phyloP scores from a whole-genome alignment of 495 filamentous ascomycete species.

The Xanthoparmelia taractica region DNA sequence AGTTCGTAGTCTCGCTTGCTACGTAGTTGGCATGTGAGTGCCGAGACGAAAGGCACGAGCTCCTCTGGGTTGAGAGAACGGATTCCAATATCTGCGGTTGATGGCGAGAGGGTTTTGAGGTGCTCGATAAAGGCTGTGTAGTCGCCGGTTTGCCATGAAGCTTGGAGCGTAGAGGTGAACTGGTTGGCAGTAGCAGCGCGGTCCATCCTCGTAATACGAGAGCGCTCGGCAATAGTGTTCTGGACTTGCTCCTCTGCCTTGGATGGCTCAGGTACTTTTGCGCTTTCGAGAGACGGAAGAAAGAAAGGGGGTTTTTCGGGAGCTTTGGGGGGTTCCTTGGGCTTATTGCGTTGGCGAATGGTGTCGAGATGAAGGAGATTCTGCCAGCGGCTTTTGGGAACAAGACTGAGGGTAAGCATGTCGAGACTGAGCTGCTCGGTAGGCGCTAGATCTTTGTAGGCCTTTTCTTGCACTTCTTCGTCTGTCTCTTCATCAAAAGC shows the following conservation, averaged over 20 bases:
- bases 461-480: slow-evolving; percentile 36
- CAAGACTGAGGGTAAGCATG: slow-evolving; percentile 79
- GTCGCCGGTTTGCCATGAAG: slow-evolving; percentile 29
- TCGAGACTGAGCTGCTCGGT: slow-evolving; percentile 69
- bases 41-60: slow-evolving; percentile 60
- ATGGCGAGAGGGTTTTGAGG: slow-evolving; percentile 69
- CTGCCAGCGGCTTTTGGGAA: slow-evolving; percentile 89
- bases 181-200: slow-evolving; percentile 32
- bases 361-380: slow-evolving; percentile 81
- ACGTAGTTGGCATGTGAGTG: slow-evolving; percentile 60
- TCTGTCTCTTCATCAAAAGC: slow-evolving; percentile 52
- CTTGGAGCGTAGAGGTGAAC: slow-evolving; percentile 53
- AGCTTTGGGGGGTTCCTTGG: slow-evolving; percentile 79
- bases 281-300: slow-evolving; percentile 55
- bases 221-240: slow-evolving; percentile 40
- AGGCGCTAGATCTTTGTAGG: slow-evolving; percentile 39
- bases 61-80: slow-evolving; percentile 60
- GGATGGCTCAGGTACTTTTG: slow-evolving; percentile 4
- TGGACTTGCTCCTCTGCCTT: slow-evolving; percentile 24
- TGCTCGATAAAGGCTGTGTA: slow-evolving; percentile 56
- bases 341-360: slow-evolving; percentile 85
- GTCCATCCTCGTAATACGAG: slow-evolving; percentile 46
- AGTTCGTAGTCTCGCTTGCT: slow-evolving; percentile 78
- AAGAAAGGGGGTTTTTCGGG: slow-evolving; percentile 97
- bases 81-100: slow-evolving; percentile 80